Percentiles rank a stretch among this genome's conserved stretches.
Conservation (phyloP, 768 basidiomycete species). For the Mycena sanguinolenta region DNA sequence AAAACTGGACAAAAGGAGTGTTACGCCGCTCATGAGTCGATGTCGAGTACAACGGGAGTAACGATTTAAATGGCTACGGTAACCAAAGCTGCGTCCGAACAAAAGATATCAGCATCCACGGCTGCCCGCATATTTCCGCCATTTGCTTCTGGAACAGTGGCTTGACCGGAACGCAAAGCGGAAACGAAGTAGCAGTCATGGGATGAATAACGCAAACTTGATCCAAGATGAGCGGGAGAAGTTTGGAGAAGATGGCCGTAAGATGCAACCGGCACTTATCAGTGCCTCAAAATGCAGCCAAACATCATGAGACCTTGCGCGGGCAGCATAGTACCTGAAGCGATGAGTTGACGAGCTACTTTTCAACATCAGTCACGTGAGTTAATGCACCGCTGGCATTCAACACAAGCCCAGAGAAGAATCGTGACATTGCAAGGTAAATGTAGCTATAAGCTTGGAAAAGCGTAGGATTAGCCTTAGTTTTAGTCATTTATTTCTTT, state of each 20-base stretch:
- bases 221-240: neutral
- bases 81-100: neutral
- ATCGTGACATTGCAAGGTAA: neutral
- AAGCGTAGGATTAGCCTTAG: too few relatives aligned
- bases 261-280: neutral
- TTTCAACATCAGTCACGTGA: too few relatives aligned
- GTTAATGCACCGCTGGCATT: too few relatives aligned
- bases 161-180: neutral
- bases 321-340: too few relatives aligned
- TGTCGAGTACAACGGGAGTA: neutral
- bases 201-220: neutral
- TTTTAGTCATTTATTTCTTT: too few relatives aligned
- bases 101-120: neutral
- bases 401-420: too few relatives aligned
- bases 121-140: neutral
- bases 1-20: constrained; percentile 2
- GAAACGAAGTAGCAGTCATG: neutral
- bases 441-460: neutral
- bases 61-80: neutral
- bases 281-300: neutral
- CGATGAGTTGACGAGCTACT: too few relatives aligned
- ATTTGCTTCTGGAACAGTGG: too few relatives aligned
- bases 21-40: neutral
- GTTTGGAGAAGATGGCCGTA: neutral
- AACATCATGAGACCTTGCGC: too few relatives aligned